Conservation (phyloP, 345 rosid species). For the Heritiera fomes region DNA sequence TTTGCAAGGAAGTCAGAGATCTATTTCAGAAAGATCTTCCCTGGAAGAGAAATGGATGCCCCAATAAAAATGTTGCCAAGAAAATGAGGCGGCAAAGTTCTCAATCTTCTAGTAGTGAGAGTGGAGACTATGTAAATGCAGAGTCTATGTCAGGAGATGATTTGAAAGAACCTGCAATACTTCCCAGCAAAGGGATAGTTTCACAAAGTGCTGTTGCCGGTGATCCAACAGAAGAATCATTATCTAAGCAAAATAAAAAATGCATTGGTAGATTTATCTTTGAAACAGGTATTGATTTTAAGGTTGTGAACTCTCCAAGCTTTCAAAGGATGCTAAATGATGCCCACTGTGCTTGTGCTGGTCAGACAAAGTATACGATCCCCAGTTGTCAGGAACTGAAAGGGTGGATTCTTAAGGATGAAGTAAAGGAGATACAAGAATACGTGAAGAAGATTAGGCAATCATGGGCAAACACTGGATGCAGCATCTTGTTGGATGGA, state of each 20-base stretch:
- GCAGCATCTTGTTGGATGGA: conserved; percentile 67
- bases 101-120: conserved; percentile 6
- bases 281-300: conserved; percentile 45
- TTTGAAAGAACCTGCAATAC: conserved; percentile 19
- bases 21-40: conserved; percentile 25
- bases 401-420: conserved; percentile 42
- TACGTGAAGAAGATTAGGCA: conserved; percentile 41
- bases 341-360: conserved; percentile 11
- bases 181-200: conserved; percentile 1
- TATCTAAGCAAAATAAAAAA: conserved; percentile 28
- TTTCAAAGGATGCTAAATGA: conserved; percentile 37
- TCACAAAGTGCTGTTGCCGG: conserved; percentile 11
- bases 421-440: conserved; percentile 39
- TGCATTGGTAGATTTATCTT: conserved; percentile 44
- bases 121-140: neutral
- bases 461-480: conserved; percentile 60
- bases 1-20: conserved; percentile 23
- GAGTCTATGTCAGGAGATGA: conserved; percentile 18
- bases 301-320: conserved; percentile 40
- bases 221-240: conserved; percentile 14
- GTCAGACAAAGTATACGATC: conserved; percentile 21
- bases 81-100: conserved; percentile 15
- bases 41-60: conserved; percentile 26
- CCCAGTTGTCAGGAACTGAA: conserved; percentile 38
- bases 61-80: conserved; percentile 17